These are phyloP conservation scores for Pleurozium schreberi DNA, from an alignment of 225 moss, liverwort and hornwort genomes.

Conservation along the genomic window DNA sequence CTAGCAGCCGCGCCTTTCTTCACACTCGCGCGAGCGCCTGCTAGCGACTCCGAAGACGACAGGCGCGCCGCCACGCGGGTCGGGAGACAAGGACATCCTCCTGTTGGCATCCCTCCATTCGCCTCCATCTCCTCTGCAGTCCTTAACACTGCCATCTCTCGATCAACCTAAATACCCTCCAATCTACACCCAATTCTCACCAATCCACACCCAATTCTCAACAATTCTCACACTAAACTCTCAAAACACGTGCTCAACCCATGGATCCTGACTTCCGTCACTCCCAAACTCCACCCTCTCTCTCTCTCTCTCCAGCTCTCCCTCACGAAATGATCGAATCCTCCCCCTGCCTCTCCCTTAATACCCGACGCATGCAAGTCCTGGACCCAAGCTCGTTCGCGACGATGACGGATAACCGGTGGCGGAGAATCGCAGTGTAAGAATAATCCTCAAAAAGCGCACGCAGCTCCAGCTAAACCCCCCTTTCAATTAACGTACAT, in stretches of 20 bases:
- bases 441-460: slow-evolving; percentile 10
- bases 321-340: background rate
- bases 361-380: background rate
- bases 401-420: slow-evolving; percentile 1
- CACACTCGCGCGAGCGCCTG: slow-evolving; percentile 20
- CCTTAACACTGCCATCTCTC: slow-evolving; percentile 15
- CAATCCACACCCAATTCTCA: background rate
- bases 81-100: slow-evolving; percentile 20
- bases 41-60: slow-evolving; percentile 43
- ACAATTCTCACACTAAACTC: background rate
- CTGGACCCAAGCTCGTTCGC: background rate
- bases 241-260: background rate
- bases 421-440: background rate
- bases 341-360: background rate
- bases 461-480: background rate
- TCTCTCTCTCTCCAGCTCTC: background rate
- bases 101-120: background rate
- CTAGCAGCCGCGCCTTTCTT: slow-evolving; percentile 22
- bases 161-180: background rate
- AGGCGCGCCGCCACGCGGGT: slow-evolving; percentile 14
- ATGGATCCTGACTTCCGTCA: background rate
- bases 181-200: background rate
- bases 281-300: background rate
- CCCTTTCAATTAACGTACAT: background rate
- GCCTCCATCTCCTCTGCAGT: background rate